A percentile compares a stretch with the other conserved stretches of the same genome.
Evolutionary conservation across 768 basidiomycete species (phyloP).

Genomic region (Suillus clintonianus): DNA sequence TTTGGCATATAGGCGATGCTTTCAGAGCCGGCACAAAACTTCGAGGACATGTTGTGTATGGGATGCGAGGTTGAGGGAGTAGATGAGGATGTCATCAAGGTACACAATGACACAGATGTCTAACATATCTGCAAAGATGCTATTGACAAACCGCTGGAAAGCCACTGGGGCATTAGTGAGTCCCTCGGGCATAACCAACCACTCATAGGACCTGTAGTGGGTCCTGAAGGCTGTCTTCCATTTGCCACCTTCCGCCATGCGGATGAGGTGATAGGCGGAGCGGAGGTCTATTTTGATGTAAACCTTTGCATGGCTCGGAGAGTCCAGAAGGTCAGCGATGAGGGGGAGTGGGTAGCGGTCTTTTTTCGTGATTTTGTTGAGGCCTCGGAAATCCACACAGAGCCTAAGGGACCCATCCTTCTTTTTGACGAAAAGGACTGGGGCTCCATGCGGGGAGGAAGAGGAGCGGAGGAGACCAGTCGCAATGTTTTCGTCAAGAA

Average conservation of each 20-base stretch:
- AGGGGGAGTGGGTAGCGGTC: no score
- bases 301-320: no score
- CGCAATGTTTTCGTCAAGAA: no score
- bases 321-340: no score
- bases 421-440: no score
- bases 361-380: no score
- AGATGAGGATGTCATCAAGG: not conserved
- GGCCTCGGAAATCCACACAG: no score
- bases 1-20: not conserved
- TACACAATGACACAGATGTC: not conserved
- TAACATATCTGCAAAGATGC: not conserved
- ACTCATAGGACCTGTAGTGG: not conserved
- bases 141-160: not conserved
- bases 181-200: not conserved
- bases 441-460: no score
- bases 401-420: no score
- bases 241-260: not conserved
- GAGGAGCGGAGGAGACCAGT: no score
- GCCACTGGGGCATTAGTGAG: not conserved
- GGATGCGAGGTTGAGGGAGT: not conserved
- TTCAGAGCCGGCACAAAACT: fast-evolving
- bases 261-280: not conserved
- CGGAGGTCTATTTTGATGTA: no score
- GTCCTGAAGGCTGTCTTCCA: not conserved
- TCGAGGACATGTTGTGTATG: not conserved